These are phyloP conservation scores for Trichoderma sp. DNA, from an alignment of 2,329 filamentous ascomycete species.

Conservation along the genomic window DNA sequence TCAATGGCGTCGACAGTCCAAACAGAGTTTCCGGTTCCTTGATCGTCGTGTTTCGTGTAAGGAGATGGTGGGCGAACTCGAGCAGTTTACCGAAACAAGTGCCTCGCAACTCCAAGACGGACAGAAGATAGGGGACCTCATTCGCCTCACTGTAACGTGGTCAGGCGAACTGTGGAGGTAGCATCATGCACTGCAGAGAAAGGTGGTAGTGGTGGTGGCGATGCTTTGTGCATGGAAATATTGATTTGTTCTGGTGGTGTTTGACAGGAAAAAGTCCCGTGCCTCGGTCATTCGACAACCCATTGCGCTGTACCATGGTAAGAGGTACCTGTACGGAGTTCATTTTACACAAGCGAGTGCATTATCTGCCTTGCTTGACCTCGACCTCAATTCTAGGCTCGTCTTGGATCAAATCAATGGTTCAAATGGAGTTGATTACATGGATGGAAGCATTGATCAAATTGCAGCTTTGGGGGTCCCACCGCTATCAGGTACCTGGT, in stretches of 20 bases:
- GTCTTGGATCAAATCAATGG: background rate
- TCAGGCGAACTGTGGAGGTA: background rate
- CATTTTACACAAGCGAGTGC: background rate
- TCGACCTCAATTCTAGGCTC: background rate
- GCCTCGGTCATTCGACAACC: background rate
- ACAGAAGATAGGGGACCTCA: background rate
- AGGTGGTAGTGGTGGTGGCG: background rate
- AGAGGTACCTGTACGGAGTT: background rate
- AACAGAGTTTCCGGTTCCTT: conserved; percentile 4
- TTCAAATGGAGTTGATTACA: background rate
- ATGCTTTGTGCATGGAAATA: background rate
- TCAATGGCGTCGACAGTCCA: background rate
- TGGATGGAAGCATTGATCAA: background rate
- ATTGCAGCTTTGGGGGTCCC: background rate
- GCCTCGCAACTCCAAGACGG: background rate
- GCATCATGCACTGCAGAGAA: background rate
- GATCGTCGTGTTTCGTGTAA: background rate
- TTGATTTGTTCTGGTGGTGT: background rate
- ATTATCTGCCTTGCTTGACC: background rate
- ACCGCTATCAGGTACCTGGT: background rate
- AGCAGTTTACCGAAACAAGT: background rate
- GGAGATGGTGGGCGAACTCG: background rate
- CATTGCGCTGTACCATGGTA: background rate
- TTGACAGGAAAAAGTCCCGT: background rate
- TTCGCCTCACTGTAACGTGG: background rate